Conservation (phyloP, 805 yeast species). For the Suhomyces prunicola region DNA sequence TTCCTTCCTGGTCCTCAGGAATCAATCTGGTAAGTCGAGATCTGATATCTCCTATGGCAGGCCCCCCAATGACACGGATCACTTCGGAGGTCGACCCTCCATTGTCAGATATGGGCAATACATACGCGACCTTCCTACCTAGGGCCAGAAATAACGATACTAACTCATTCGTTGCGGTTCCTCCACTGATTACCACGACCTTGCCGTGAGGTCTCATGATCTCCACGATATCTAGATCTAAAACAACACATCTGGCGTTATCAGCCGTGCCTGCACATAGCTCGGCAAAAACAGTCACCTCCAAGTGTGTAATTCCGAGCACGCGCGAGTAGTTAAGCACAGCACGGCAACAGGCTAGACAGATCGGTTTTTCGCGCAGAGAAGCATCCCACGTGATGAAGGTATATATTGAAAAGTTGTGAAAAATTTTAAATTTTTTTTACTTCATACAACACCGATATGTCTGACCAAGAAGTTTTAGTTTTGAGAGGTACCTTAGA, state of each 20-base stretch:
- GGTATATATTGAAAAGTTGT: neutral
- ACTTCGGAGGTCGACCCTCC: conserved; percentile 95
- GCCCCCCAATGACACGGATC: conserved; percentile 83
- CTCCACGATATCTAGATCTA: neutral
- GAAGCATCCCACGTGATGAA: conserved; percentile 2
- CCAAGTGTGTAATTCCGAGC: conserved; percentile 36
- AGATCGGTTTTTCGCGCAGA: too few relatives aligned
- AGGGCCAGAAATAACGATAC: conserved; percentile 53
- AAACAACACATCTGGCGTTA: neutral
- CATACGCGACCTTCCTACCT: conserved; percentile 51
- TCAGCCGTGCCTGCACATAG: conserved; percentile 12
- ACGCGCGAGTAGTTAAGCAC: conserved; percentile 24
- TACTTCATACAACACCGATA: conserved; percentile 21
- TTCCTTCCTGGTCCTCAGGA: conserved; percentile 43
- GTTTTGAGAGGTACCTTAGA: conserved; percentile 99
- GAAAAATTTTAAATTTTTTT: conserved; percentile 9
- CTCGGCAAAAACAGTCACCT: conserved; percentile 40
- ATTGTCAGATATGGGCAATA: conserved; percentile 84
- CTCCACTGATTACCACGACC: conserved; percentile 61
- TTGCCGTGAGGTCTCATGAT: neutral
- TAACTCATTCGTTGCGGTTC: conserved; percentile 82
- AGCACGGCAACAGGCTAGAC: conserved; percentile 12
- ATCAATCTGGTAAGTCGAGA: conserved; percentile 76
- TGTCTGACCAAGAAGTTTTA: conserved; percentile 92
- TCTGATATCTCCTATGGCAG: conserved; percentile 90